Evolutionary conservation across 768 basidiomycete species (phyloP).

Genomic region (Podaxis pistillaris): DNA sequence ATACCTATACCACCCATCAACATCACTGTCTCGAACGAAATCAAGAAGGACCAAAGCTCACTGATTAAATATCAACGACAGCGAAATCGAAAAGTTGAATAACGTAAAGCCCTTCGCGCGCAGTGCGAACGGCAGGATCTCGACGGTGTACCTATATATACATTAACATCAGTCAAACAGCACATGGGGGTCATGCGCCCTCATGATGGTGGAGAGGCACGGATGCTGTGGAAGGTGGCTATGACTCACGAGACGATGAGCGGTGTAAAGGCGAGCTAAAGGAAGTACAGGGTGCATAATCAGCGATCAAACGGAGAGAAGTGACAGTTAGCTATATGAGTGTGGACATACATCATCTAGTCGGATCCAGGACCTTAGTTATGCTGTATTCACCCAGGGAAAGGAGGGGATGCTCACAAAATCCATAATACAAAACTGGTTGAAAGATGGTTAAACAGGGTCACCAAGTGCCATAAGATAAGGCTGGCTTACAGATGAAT

Average conservation of each 20-base stretch:
- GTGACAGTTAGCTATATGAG: background rate
- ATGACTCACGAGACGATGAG: conserved; percentile 31
- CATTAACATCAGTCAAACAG: background rate
- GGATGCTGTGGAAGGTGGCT: background rate
- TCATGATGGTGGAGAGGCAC: background rate
- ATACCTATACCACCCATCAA: conserved; percentile 30
- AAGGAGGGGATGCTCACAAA: conserved; percentile 24
- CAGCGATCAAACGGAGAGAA: background rate
- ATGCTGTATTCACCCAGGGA: background rate
- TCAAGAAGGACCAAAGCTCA: conserved; percentile 12
- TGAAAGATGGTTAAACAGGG: background rate
- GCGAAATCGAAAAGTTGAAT: conserved; percentile 60
- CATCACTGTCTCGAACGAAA: background rate
- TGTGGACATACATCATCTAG: conserved; percentile 25
- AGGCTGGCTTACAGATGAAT: conserved; percentile 28
- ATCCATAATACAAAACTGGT: conserved; percentile 31
- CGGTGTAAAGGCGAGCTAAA: conserved; percentile 32
- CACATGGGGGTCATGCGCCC: background rate
- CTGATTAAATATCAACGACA: conserved; percentile 70
- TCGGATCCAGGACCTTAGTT: background rate
- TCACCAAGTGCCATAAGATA: background rate
- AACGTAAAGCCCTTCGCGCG: conserved; percentile 71
- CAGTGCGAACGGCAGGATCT: conserved; percentile 34
- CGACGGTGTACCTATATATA: conserved; percentile 27
- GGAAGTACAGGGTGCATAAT: background rate